Evolutionary conservation across 176 grass and related monocot genomes (phyloP), one percentile per base, ranked within the genome.

Genomic region (Zoysia pacifica): DNA sequence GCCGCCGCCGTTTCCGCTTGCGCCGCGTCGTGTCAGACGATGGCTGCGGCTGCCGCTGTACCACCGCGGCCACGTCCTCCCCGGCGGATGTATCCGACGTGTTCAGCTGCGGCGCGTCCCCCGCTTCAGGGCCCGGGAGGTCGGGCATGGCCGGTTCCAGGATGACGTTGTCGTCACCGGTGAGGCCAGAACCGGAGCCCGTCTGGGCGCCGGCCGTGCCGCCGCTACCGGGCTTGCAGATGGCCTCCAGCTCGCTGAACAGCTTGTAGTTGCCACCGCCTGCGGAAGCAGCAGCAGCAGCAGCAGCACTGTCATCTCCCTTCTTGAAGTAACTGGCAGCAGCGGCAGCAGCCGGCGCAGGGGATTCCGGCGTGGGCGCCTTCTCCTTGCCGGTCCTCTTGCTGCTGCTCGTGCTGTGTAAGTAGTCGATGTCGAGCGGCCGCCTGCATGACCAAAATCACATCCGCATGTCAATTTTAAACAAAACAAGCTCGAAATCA

Each of bases 181-280:
- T 99, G 28, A 99, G 91, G 0, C 87, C 96, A 3, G 96, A 98
- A 36, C 92, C 88, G 5, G 96, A 95, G n/a, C 96, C 96, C 3
- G 96, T 91, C 78, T 94, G 92, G 9, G 84, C 70, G 58, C 62
- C 78, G 60, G 75, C 78, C 2, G 78, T 81, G 35, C 81, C 66
- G 4, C 90, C 69, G 55, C 86, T 92, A 18, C 96, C 96, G 0
- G 96, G 96, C 84, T 99, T 89, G 86, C 87, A 99, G 81, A 99
- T 99, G 62, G 96, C 96, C 52, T 99, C 96, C 20, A 99, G 88
- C 72, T 99, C 96, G 75, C 96, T 95, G 81, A 95, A 99, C 16
- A 99, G 90, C 88, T 99, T 99, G 88, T 99, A 99, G 76, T 95
- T 95, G 79, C 85, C 88, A 51, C 67, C 83, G 41, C 10, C 83